Evolutionary conservation across 108 stramenopile genomes (phyloP).

Genomic region (Cafeteria roenbergensis): DNA sequence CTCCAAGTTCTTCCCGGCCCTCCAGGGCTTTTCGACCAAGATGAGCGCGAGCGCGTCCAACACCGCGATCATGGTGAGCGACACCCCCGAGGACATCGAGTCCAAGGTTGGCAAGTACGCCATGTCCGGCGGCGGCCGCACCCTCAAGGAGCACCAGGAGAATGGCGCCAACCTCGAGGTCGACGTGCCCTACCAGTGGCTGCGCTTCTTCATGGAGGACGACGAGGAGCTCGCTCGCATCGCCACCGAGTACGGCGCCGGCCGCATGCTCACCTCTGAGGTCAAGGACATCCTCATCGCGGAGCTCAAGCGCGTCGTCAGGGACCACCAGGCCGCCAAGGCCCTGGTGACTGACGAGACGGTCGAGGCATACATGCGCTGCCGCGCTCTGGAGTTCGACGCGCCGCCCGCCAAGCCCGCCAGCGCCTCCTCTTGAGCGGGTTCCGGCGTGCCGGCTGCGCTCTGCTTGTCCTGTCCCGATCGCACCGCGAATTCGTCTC

Average conservation of each 20-base stretch:
- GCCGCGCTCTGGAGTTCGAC: slow-evolving; percentile 17
- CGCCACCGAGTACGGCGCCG: slow-evolving; percentile 67
- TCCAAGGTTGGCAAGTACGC: slow-evolving; percentile 55
- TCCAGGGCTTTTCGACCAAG: slow-evolving; percentile 86
- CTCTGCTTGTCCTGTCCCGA: no score
- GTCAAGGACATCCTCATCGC: slow-evolving; percentile 72
- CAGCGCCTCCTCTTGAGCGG: no score
- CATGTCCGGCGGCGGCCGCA: slow-evolving; percentile 82
- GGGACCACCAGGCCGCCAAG: slow-evolving; percentile 68
- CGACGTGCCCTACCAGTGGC: slow-evolving; percentile 89
- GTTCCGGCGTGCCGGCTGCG: no score
- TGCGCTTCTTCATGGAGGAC: slow-evolving; percentile 89
- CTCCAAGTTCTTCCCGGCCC: slow-evolving; percentile 92
- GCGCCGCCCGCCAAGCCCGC: no score
- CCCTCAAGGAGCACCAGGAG: slow-evolving; percentile 74
- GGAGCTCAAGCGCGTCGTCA: slow-evolving; percentile 68
- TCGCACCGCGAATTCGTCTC: no score
- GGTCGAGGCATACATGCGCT: slow-evolving; percentile 72
- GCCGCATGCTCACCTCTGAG: slow-evolving; percentile 76
- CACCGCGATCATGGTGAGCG: slow-evolving; percentile 89
- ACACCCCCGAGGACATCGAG: slow-evolving; percentile 65
- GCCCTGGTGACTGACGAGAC: slow-evolving; percentile 71
- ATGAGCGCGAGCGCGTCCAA: slow-evolving; percentile 70
- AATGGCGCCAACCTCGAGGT: slow-evolving; percentile 81
- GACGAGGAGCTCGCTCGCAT: slow-evolving; percentile 79